Conservation (phyloP, 306 rosid species). For the Fragaria ananassa region DNA sequence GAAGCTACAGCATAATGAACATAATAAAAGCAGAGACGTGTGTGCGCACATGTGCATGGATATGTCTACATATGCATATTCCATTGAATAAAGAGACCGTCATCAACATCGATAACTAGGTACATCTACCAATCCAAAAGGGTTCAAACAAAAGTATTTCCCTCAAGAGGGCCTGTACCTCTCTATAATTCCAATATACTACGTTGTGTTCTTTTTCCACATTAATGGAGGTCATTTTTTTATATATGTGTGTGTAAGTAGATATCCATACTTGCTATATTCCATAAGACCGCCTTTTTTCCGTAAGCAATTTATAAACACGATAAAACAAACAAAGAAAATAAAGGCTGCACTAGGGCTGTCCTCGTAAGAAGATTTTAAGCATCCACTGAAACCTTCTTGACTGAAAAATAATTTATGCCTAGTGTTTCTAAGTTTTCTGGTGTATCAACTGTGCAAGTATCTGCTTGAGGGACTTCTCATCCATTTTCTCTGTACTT, state of each 20-base stretch:
- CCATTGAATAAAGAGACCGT: background rate
- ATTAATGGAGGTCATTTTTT: background rate
- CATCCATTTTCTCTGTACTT: background rate
- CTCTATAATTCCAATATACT: background rate
- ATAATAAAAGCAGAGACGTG: background rate
- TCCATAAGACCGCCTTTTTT: background rate
- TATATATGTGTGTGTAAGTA: background rate
- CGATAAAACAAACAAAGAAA: background rate
- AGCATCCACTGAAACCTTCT: background rate
- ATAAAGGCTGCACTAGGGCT: background rate
- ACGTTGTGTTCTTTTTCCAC: background rate
- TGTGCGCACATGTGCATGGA: background rate
- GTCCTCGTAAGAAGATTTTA: background rate
- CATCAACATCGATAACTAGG: background rate
- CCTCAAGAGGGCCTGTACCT: background rate
- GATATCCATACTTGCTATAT: background rate
- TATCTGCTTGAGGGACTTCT: background rate
- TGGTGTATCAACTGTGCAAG: background rate
- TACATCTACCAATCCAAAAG: background rate
- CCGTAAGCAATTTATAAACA: background rate
- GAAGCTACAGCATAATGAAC: constrained; percentile 10
- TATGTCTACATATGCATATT: background rate
- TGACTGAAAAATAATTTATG: background rate
- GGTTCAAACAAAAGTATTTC: background rate
- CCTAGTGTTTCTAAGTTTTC: background rate